phyloP scores from a whole-genome alignment of 305 asterid species.

The Rubia balearica region DNA sequence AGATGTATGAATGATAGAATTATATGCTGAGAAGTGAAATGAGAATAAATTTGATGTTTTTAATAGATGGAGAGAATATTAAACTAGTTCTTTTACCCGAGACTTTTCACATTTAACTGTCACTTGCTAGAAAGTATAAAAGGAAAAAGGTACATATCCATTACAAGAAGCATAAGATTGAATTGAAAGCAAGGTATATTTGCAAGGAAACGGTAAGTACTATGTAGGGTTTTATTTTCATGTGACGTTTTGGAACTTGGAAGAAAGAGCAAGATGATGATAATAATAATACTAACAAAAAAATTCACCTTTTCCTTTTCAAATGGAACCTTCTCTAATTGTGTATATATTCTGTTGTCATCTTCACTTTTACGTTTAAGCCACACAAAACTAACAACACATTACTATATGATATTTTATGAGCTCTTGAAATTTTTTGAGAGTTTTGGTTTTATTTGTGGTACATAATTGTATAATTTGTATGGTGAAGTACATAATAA shows the following conservation, averaged over 20 bases:
- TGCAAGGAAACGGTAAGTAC: background rate
- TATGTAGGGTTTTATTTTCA: background rate
- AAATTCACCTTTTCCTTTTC: background rate
- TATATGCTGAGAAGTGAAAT: too few relatives aligned
- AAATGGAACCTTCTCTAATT: background rate
- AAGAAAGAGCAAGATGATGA: background rate
- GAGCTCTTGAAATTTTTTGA: background rate
- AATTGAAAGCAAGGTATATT: background rate
- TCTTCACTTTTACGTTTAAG: background rate
- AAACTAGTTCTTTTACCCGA: background rate
- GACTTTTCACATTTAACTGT: background rate
- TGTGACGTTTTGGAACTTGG: background rate
- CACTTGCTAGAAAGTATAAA: background rate
- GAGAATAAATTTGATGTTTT: too few relatives aligned
- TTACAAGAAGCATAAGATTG: background rate
- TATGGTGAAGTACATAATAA: background rate
- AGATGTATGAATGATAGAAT: too few relatives aligned
- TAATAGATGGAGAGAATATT: too few relatives aligned
- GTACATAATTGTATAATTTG: background rate
- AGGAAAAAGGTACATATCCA: slow-evolving; percentile 2
- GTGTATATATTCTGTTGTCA: background rate
- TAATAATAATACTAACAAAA: background rate
- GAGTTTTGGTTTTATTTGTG: background rate
- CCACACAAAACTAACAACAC: background rate
- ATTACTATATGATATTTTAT: too few relatives aligned